Conservation (phyloP, 495 filamentous ascomycete species). For the Cercophora newfieldiana region DNA sequence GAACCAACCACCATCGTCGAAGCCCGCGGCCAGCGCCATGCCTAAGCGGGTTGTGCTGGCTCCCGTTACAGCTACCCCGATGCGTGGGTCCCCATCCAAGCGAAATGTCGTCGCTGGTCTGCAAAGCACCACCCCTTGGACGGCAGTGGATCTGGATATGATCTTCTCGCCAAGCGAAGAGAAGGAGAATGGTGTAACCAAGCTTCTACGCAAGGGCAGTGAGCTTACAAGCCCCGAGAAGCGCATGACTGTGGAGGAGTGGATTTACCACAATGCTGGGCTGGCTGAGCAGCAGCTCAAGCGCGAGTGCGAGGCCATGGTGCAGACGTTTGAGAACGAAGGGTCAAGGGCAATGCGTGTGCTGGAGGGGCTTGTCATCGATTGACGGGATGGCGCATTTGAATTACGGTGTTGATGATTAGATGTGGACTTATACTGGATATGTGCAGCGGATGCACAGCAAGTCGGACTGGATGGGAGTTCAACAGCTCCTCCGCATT, state of each 20-base stretch:
- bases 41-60: constrained; percentile 40
- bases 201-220: constrained; percentile 48
- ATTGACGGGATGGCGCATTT: constrained; percentile 20
- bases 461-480: background rate
- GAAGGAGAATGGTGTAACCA: constrained; percentile 47
- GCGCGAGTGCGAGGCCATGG: constrained; percentile 76
- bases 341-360: constrained; percentile 72
- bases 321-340: constrained; percentile 77
- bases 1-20: constrained; percentile 70
- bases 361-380: constrained; percentile 68
- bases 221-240: constrained; percentile 77
- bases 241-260: constrained; percentile 89
- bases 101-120: constrained; percentile 59
- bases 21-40: constrained; percentile 42
- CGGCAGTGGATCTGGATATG: constrained; percentile 67
- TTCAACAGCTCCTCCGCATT: background rate
- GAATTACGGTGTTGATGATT: background rate
- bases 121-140: constrained; percentile 68
- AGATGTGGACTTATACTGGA: background rate
- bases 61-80: constrained; percentile 60
- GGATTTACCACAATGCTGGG: constrained; percentile 80
- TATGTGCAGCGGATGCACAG: background rate
- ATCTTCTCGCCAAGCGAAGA: constrained; percentile 57
- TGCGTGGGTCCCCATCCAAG: constrained; percentile 61
- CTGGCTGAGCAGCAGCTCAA: constrained; percentile 76